Conservation (phyloP, 805 yeast species). For the Dipodascus geniculatus region DNA sequence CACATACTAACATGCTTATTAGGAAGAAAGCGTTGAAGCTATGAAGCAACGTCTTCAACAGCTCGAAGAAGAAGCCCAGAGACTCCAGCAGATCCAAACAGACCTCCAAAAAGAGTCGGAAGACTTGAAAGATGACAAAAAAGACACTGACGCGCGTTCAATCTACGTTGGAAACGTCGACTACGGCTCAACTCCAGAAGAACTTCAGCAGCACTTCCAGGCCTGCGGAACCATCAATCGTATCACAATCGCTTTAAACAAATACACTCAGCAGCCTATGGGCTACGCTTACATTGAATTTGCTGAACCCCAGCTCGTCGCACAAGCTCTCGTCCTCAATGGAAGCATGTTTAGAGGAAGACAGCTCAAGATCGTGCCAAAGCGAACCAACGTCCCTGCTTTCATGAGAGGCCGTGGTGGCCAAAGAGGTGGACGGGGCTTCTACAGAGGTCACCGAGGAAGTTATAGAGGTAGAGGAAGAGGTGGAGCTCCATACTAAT, state of each 20-base stretch:
- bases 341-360: conserved; percentile 60
- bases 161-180: conserved; percentile 81
- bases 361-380: conserved; percentile 59
- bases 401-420: conserved; percentile 44
- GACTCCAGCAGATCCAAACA: conserved; percentile 46
- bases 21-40: conserved; percentile 21
- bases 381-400: conserved; percentile 77
- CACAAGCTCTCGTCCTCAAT: conserved; percentile 52
- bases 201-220: conserved; percentile 62
- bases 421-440: conserved; percentile 29
- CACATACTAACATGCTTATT: neutral
- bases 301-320: conserved; percentile 51
- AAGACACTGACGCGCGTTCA: conserved; percentile 65
- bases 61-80: conserved; percentile 54
- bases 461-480: conserved; percentile 33
- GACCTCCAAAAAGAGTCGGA: conserved; percentile 33
- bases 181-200: conserved; percentile 66
- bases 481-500: conserved; percentile 24
- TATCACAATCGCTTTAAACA: conserved; percentile 66
- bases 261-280: conserved; percentile 67
- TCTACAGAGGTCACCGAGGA: conserved; percentile 25
- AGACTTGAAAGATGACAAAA: conserved; percentile 35
- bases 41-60: conserved; percentile 37
- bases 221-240: conserved; percentile 64
- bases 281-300: conserved; percentile 85